phyloP scores from a whole-genome alignment of 495 filamentous ascomycete species.

The Penicillium argentinense region DNA sequence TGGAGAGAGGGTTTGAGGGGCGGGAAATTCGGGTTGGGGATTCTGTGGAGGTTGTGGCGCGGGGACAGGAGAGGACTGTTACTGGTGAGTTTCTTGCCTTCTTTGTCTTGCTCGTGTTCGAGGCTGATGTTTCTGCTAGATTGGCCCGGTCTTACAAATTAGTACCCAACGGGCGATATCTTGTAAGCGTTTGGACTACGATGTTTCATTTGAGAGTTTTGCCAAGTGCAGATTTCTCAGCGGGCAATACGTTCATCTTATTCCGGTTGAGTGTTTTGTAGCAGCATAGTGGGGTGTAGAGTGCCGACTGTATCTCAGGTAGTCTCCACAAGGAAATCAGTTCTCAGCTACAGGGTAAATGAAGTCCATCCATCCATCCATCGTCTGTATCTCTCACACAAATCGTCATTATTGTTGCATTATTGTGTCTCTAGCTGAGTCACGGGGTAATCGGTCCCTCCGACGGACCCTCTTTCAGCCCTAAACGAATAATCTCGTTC shows the following conservation, averaged over 20 bases:
- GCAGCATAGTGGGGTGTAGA: no score
- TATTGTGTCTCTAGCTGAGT: not conserved
- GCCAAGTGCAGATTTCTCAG: not conserved
- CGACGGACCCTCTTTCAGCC: not conserved
- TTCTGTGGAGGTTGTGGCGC: conserved; percentile 60
- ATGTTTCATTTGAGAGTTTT: not conserved
- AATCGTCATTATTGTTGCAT: not conserved
- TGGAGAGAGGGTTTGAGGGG: conserved; percentile 35
- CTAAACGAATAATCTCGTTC: not conserved
- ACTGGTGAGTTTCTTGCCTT: conserved; percentile 64
- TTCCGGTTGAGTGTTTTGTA: no score
- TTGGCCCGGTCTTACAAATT: conserved; percentile 29
- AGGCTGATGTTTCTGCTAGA: conserved; percentile 17
- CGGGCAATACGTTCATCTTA: no score
- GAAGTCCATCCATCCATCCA: no score
- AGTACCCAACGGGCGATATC: not conserved
- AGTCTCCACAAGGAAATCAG: no score
- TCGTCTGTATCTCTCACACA: not conserved
- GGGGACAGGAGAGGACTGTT: conserved; percentile 57
- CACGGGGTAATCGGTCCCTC: not conserved
- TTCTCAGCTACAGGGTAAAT: no score
- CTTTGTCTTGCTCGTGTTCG: not conserved
- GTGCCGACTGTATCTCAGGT: no score
- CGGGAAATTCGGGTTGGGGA: conserved; percentile 64
- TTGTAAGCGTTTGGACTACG: not conserved